Conservation (phyloP, 345 rosid species). For the Trapa incisa region DNA sequence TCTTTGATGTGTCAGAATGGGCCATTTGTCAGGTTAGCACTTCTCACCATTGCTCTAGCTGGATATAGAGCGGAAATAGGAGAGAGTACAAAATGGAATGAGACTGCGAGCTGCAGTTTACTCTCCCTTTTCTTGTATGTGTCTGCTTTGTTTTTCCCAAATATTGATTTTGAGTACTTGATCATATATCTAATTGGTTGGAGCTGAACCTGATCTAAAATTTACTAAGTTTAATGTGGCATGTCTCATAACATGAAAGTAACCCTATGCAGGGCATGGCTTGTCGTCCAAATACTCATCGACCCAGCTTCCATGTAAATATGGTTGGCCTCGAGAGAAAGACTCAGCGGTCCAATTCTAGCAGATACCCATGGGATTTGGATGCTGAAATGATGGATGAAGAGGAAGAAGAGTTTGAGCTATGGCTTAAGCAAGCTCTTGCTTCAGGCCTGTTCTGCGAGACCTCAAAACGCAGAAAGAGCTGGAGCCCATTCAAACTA, state of each 20-base stretch:
- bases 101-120: background rate
- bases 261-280: conserved; percentile 66
- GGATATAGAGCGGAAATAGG: background rate
- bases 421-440: conserved; percentile 82
- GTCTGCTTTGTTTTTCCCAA: too few species aligned
- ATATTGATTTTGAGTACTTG: background rate
- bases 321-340: conserved; percentile 87
- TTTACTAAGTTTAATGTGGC: background rate
- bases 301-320: conserved; percentile 93
- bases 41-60: background rate
- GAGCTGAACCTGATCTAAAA: background rate
- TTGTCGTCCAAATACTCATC: conserved; percentile 91
- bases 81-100: background rate
- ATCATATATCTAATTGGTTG: background rate
- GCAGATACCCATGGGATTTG: conserved; percentile 80
- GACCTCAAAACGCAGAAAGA: conserved; percentile 74
- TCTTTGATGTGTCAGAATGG: conserved; percentile 99
- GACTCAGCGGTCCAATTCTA: conserved; percentile 67
- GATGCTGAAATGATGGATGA: conserved; percentile 93
- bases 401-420: conserved; percentile 76
- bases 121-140: background rate
- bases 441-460: conserved; percentile 91
- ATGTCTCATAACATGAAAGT: background rate
- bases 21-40: conserved; percentile 93
- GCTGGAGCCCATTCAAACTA: conserved; percentile 93